These are phyloP conservation scores for Trypanosoma cruzi DNA, from an alignment of 208 protist genomes.

Conservation along the genomic window DNA sequence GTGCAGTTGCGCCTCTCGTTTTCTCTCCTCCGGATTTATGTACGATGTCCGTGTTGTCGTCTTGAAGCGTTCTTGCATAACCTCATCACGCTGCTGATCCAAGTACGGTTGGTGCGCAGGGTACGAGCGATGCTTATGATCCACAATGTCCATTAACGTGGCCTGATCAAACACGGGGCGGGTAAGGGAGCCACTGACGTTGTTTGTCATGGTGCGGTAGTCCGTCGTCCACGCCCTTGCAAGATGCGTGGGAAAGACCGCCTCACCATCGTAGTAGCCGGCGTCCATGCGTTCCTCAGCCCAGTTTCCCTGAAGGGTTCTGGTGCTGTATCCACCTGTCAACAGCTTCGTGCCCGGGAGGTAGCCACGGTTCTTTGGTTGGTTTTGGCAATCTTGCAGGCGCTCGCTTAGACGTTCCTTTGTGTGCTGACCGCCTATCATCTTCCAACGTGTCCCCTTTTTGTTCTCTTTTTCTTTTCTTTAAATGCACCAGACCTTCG, in stretches of 20 bases:
- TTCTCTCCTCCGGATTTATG: slow-evolving; percentile 22
- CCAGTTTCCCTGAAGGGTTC: slow-evolving; percentile 87
- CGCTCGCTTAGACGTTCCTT: slow-evolving; percentile 91
- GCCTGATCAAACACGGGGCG: slow-evolving; percentile 53
- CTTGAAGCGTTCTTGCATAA: slow-evolving; percentile 12
- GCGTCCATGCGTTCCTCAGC: slow-evolving; percentile 80
- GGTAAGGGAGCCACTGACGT: neutral
- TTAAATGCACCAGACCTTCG: too few species aligned
- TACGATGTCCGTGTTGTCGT: slow-evolving; percentile 21
- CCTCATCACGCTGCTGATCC: slow-evolving; percentile 44
- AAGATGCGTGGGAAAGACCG: slow-evolving; percentile 47
- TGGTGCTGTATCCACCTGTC: slow-evolving; percentile 75
- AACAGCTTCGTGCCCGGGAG: slow-evolving; percentile 76
- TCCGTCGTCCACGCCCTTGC: slow-evolving; percentile 59
- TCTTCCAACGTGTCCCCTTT: slow-evolving; percentile 15
- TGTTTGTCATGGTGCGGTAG: slow-evolving; percentile 39
- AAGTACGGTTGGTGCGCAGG: slow-evolving; percentile 85
- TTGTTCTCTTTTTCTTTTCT: neutral
- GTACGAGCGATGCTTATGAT: slow-evolving; percentile 68
- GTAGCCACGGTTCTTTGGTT: slow-evolving; percentile 88
- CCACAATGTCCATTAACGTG: slow-evolving; percentile 78
- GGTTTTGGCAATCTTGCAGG: slow-evolving; percentile 68
- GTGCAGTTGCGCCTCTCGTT: slow-evolving; percentile 22
- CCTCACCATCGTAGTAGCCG: slow-evolving; percentile 77
- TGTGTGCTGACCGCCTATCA: slow-evolving; percentile 90